Conservation (phyloP, 2,329 filamentous ascomycete genomes). For the Coniochaeta sp. region DNA sequence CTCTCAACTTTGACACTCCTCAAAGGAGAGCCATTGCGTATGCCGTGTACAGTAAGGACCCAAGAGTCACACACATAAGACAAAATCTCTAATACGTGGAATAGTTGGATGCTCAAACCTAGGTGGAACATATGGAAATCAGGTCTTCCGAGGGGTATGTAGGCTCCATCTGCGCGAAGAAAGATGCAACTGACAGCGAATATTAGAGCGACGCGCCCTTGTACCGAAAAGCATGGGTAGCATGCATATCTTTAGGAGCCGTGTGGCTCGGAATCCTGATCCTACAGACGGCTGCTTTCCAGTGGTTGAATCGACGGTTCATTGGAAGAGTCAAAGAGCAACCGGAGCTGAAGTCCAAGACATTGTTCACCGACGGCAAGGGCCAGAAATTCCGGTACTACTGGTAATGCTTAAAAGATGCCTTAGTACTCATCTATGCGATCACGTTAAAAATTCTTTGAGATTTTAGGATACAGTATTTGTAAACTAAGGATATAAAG, state of each 20-base stretch:
- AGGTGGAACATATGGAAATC: constrained; percentile 14
- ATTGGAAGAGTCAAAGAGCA: background rate
- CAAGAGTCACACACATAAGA: background rate
- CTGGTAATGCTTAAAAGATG: background rate
- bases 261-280: constrained; percentile 12
- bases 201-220: constrained; percentile 8
- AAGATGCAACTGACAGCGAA: background rate
- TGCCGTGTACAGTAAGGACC: constrained; percentile 12
- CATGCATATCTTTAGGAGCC: constrained; percentile 11
- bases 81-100: constrained; percentile 2
- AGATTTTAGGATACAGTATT: too few relatives aligned
- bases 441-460: too few relatives aligned
- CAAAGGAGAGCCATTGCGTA: constrained; percentile 14
- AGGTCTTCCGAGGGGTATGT: constrained; percentile 14
- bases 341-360: background rate
- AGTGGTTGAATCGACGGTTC: constrained; percentile 2
- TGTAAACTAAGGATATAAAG: too few relatives aligned
- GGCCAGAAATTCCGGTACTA: constrained; percentile 2
- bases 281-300: constrained; percentile 10
- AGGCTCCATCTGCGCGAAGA: background rate
- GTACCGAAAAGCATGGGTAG: constrained; percentile 13
- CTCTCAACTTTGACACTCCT: constrained; percentile 13
- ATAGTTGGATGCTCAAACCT: constrained; percentile 14
- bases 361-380: background rate
- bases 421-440: too few relatives aligned